A percentile compares a stretch with the other conserved stretches of the same genome.
These are phyloP conservation scores for Ceratocystis lukuohia DNA, from an alignment of 2,329 filamentous ascomycete species.

Conservation along the genomic window DNA sequence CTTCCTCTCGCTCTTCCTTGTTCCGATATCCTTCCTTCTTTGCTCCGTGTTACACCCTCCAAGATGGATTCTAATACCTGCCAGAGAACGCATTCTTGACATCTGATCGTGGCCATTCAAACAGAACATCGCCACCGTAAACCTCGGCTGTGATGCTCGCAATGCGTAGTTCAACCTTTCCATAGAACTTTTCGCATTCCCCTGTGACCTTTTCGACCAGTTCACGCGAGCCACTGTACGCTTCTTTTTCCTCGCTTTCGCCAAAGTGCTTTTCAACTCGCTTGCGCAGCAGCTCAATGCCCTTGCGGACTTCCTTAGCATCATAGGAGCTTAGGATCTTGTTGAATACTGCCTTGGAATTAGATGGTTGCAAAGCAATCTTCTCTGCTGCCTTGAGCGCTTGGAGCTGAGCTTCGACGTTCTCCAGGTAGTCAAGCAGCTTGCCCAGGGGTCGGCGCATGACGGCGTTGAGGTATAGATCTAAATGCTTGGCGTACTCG, in stretches of 20 bases:
- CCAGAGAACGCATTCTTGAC: conserved; percentile 43
- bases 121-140: conserved; percentile 50
- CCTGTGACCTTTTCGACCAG: conserved; percentile 45
- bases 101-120: conserved; percentile 53
- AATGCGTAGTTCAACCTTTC: conserved; percentile 47
- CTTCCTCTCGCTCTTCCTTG: not conserved
- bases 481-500: conserved; percentile 78
- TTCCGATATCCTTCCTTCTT: not conserved
- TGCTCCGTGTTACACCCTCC: not conserved
- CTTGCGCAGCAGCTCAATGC: conserved; percentile 80
- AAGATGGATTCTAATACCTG: not conserved
- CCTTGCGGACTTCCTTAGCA: conserved; percentile 70
- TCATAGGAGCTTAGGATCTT: conserved; percentile 75
- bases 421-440: conserved; percentile 81
- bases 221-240: conserved; percentile 48
- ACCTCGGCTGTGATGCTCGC: conserved; percentile 46
- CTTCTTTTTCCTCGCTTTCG: conserved; percentile 74
- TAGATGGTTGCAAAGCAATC: conserved; percentile 69
- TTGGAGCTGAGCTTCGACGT: conserved; percentile 60
- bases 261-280: conserved; percentile 96
- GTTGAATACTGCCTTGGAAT: conserved; percentile 70
- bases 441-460: conserved; percentile 83
- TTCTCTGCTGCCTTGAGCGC: conserved; percentile 44
- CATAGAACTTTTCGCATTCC: conserved; percentile 51
- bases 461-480: conserved; percentile 72